These are phyloP conservation scores for Plasmodium gonderi DNA, from an alignment of 169 alveolate genomes.

Conservation along the genomic window DNA sequence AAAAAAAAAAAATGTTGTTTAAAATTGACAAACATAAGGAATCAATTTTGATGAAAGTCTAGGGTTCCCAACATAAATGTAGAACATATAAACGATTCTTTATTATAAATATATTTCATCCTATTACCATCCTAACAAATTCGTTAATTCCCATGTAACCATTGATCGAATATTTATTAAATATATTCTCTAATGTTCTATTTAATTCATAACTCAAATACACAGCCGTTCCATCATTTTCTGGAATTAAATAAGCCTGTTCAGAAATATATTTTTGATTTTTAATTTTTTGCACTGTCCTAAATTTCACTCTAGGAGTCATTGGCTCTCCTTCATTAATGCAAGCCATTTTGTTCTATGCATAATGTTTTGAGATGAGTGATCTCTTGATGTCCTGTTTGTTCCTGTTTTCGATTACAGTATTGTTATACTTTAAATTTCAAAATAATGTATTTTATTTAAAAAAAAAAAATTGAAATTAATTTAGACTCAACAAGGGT, in stretches of 20 bases:
- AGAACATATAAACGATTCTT: background rate
- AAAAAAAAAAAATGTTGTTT: background rate
- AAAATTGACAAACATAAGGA: background rate
- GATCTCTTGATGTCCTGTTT: background rate
- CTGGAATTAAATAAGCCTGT: slow-evolving; percentile 70
- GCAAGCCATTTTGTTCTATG: slow-evolving; percentile 52
- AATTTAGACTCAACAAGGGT: background rate
- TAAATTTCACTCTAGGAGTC: slow-evolving; percentile 45
- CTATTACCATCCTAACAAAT: slow-evolving; percentile 32
- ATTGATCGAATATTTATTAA: slow-evolving; percentile 43
- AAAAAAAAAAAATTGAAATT: background rate
- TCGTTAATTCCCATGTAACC: slow-evolving; percentile 66
- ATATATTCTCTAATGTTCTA: slow-evolving; percentile 34
- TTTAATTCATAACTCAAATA: slow-evolving; percentile 65
- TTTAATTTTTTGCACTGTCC: slow-evolving; percentile 35
- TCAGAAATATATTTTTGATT: slow-evolving; percentile 41
- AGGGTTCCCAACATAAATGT: background rate
- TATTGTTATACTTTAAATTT: too few relatives aligned
- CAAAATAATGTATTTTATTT: too few relatives aligned
- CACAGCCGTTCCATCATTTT: slow-evolving; percentile 45
- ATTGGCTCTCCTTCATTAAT: slow-evolving; percentile 35
- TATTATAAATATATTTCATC: background rate
- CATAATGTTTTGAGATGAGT: background rate
- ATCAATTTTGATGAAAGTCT: background rate
- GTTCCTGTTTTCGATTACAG: background rate